Evolutionary conservation across 2,329 filamentous ascomycete species (phyloP), one percentile per base, ranked within the genome.

Genomic region (Xylaria multiplex): DNA sequence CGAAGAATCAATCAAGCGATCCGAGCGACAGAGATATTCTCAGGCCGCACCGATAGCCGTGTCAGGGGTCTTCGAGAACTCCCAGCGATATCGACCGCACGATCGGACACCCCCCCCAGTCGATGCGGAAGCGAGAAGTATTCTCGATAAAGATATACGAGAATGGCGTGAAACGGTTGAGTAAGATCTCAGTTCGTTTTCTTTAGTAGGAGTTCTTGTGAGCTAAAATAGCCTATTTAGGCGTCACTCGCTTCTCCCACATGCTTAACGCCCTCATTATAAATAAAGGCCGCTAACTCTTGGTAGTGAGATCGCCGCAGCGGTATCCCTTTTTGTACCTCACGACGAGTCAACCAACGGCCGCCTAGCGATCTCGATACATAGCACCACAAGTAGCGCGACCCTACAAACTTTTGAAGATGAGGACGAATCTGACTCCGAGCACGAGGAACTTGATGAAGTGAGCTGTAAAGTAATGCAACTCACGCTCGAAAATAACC

Each of bases 151-250:
- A 22, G 71, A 73, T 49, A 74, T 76, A 19, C 62, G 64, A 24
- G 68, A 70, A 16, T 76, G 75, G 75, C 65, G 66, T 7, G 67
- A 68, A 56, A 74, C 73, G n/a, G 75, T 72, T 32, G 69, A 75
- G 60, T 63, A 63, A 46, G 60, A 13, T 40, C 11, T 53, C 32
- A 3, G 11, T 24, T 27, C 43, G 6, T 45, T 30, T 50, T 58
- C 46, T 32, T 43, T 37, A 6, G 8, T 8, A 24, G 35, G 13
- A 16, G 22, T 35, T 42, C 27, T 50, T 30, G 24, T 14, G 24
- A n/a, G 48, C 24, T 8, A 27, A 14, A 16, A 16, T 50, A 9
- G 14, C 24, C 48, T 32, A 30, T 32, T 6, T 16, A 50, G 14
- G 27, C 13, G 46, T 14, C 22, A 27, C 22, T 30, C 24, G 22